phyloP scores from a whole-genome alignment of 805 yeast genomes.

The Wickerhamia fluorescens region DNA sequence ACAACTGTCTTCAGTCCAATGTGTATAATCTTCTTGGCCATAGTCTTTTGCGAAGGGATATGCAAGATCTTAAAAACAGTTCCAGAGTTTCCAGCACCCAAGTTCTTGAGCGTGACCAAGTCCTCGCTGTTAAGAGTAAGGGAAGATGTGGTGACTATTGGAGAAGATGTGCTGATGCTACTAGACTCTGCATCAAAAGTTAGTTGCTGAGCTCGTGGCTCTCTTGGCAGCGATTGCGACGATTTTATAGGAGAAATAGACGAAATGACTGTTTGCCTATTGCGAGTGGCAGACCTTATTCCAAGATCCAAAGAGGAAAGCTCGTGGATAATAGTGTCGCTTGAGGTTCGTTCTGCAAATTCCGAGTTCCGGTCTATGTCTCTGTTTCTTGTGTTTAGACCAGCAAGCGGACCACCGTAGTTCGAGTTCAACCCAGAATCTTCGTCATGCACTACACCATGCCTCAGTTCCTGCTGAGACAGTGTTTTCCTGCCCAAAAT shows the following conservation, averaged over 20 bases:
- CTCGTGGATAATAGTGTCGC: slow-evolving; percentile 17
- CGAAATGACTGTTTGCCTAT: slow-evolving; percentile 35
- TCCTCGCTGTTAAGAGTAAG: slow-evolving; percentile 44
- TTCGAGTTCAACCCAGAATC: no score
- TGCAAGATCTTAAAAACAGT: slow-evolving; percentile 84
- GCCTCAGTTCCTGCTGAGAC: background rate
- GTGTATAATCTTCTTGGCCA: slow-evolving; percentile 87
- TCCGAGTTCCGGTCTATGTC: no score
- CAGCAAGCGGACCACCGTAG: slow-evolving; percentile 1
- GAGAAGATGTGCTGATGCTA: slow-evolving; percentile 13
- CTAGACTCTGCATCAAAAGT: slow-evolving; percentile 1
- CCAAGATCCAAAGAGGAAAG: slow-evolving; percentile 18
- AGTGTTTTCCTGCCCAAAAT: background rate
- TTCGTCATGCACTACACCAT: no score
- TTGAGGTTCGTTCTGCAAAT: no score
- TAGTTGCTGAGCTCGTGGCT: slow-evolving; percentile 7
- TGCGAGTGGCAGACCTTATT: slow-evolving; percentile 9
- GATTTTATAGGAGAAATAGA: slow-evolving; percentile 37
- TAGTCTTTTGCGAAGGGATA: slow-evolving; percentile 75
- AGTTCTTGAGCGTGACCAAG: slow-evolving; percentile 61
- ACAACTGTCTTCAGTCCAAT: slow-evolving; percentile 75
- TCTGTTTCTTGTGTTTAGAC: slow-evolving; percentile 12
- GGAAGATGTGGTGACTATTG: slow-evolving; percentile 27
- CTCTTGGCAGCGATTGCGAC: slow-evolving; percentile 13
- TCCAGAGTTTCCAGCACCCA: slow-evolving; percentile 95